Percentiles rank a stretch among this genome's conserved stretches.
Evolutionary conservation across 352 stramenopile species (phyloP).

Genomic region (Phytophthora boehmeriae): DNA sequence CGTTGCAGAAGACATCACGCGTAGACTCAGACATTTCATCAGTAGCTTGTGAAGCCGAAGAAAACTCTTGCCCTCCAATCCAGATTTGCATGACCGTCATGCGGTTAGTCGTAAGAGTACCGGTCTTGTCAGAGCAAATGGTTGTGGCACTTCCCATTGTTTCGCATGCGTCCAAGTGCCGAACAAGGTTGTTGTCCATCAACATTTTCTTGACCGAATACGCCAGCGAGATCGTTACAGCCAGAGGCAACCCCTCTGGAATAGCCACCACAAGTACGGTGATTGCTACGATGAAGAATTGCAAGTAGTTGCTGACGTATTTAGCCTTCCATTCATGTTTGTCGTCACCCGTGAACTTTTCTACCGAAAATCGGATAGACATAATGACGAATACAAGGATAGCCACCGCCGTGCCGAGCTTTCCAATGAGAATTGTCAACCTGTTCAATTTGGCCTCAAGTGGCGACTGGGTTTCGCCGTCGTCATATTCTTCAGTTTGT

Average conservation of each 20-base stretch:
- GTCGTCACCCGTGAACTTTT: slow-evolving; percentile 56
- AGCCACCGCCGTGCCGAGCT: slow-evolving; percentile 74
- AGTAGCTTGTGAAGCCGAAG: slow-evolving; percentile 44
- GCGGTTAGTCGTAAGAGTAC: slow-evolving; percentile 96
- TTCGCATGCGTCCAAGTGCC: slow-evolving; percentile 88
- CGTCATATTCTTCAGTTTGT: slow-evolving; percentile 69
- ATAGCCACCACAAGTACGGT: slow-evolving; percentile 97
- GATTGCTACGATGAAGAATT: slow-evolving; percentile 89
- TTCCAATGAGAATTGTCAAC: slow-evolving; percentile 84
- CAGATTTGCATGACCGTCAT: slow-evolving; percentile 96
- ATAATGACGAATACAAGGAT: slow-evolving; percentile 85
- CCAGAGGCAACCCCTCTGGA: slow-evolving; percentile 96
- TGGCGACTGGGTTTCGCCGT: slow-evolving; percentile 62
- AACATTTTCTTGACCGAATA: slow-evolving; percentile 96
- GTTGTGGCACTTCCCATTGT: slow-evolving; percentile 95
- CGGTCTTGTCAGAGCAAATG: slow-evolving; percentile 99
- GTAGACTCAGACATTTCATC: slow-evolving; percentile 69
- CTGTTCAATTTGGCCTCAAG: slow-evolving; percentile 88
- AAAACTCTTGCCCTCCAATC: slow-evolving; percentile 70
- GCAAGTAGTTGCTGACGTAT: slow-evolving; percentile 70
- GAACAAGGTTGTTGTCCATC: slow-evolving; percentile 89
- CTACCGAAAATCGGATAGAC: slow-evolving; percentile 68
- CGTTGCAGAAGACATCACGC: slow-evolving; percentile 72
- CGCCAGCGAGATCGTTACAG: slow-evolving; percentile 96
- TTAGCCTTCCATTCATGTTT: slow-evolving; percentile 50